Evolutionary conservation across 164 flowering plant genomes (phyloP), one percentile per base, ranked within the genome.

Genomic region (Protea cynaroides): DNA sequence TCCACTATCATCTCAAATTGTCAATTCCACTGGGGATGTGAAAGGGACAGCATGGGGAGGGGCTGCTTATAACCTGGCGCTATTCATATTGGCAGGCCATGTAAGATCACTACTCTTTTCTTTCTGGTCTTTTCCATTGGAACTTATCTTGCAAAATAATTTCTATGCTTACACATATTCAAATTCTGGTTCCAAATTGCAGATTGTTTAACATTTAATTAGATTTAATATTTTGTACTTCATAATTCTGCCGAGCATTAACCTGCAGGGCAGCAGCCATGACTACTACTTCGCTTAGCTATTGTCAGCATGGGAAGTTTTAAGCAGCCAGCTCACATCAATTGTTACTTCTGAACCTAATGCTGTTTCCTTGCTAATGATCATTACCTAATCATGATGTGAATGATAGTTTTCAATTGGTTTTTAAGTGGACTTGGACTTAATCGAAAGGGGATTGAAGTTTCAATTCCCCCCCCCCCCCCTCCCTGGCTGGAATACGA

Each of bases 21-120:
- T 79, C 65, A 85, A 82, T 72, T 68, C 92, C 14, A 74, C 86
- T 9, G 96, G 96, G 6, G 86, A 85, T 57, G 74, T 89, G 67
- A 77, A 78, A 17, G 86, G 82, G 76, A 84, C 84, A 38, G 87
- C 96, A n/a, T 92, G 95, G 98, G 91, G 86, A 14, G 94, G 95
- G 0, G 98, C 95, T 14, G 94, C 88, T 19, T 89, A 85, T 65
- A 85, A 92, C 62, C 73, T 92, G 53, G 73, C 88, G 79, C 95
- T 92, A 29, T 92, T 73, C 62, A 81, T 89, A 84, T 29, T 92
- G 74, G 96, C 96, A 62, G 86, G 95, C 80, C 98, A 92, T 78
- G 96, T 86, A 74, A 81, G 95, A 29, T 5, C 67, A 29, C 0
- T 25, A n/a, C 12, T 50, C 29, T 34, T n/a, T 56, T 52, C 62